Evolutionary conservation across 1,284 basidiomycete species (phyloP).

Genomic region (Sporisorium graminicola): DNA sequence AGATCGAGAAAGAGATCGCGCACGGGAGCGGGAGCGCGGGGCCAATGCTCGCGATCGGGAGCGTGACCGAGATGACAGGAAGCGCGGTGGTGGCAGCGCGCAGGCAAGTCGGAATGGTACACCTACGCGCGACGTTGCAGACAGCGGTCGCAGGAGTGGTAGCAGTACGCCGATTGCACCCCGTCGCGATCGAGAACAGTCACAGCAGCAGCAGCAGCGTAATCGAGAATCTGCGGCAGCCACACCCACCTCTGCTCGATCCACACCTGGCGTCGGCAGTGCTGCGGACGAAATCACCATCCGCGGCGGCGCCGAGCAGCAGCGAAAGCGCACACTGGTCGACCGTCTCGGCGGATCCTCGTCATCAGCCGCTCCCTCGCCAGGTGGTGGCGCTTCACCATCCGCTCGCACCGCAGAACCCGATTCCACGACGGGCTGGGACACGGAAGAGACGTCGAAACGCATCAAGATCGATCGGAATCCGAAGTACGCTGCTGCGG

Average conservation of each 20-base stretch:
- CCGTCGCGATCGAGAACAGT: conserved; percentile 34
- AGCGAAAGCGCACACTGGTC: conserved; percentile 34
- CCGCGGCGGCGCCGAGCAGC: conserved; percentile 30
- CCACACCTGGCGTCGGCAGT: conserved; percentile 9
- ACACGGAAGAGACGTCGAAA: conserved; percentile 23
- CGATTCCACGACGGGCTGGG: conserved; percentile 12
- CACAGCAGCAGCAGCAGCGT: conserved; percentile 15
- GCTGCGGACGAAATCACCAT: conserved; percentile 23
- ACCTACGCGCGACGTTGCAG: conserved; percentile 21
- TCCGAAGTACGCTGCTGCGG: conserved; percentile 28
- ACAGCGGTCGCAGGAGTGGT: conserved; percentile 13
- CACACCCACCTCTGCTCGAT: conserved; percentile 20
- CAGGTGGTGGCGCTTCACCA: conserved; percentile 18
- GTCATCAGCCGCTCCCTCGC: conserved; percentile 11
- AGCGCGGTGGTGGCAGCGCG: conserved; percentile 19
- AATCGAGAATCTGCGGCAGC: conserved; percentile 20
- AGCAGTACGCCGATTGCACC: conserved; percentile 25
- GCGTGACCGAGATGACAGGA: conserved; percentile 18
- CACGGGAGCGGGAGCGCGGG: conserved; percentile 23
- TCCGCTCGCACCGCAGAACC: not conserved
- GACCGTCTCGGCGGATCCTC: conserved; percentile 28
- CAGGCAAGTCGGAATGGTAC: conserved; percentile 38
- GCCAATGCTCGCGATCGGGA: conserved; percentile 19
- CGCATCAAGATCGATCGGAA: conserved; percentile 38
- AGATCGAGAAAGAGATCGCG: conserved; percentile 16